Evolutionary conservation across 2,329 filamentous ascomycete species (phyloP).

Genomic region (Aspergillus unguis): DNA sequence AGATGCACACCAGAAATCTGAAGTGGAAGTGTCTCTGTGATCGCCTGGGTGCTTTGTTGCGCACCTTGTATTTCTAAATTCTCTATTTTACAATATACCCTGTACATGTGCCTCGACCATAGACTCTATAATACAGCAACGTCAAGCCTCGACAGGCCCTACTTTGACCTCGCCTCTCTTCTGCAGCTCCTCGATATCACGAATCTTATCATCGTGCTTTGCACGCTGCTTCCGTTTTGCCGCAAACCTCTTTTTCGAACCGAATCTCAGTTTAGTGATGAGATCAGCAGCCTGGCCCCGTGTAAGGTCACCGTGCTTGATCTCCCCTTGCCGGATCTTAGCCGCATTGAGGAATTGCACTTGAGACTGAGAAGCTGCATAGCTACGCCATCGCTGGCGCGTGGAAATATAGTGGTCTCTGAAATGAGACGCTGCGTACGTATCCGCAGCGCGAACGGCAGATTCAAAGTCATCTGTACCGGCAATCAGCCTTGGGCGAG

Average conservation of each 20-base stretch:
- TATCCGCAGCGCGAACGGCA: constrained; percentile 82
- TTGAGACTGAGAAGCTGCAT: constrained; percentile 57
- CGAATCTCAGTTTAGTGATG: constrained; percentile 88
- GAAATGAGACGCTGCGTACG: constrained; percentile 66
- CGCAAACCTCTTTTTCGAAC: constrained; percentile 65
- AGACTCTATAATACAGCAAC: no score
- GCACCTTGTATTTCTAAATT: no score
- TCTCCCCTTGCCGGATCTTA: constrained; percentile 20
- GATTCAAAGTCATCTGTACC: constrained; percentile 64
- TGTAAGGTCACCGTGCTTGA: constrained; percentile 51
- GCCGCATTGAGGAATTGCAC: constrained; percentile 43
- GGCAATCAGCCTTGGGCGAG: constrained; percentile 66
- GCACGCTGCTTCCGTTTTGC: constrained; percentile 23
- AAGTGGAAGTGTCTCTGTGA: no score
- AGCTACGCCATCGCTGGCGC: constrained; percentile 66
- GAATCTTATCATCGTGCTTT: constrained; percentile 12
- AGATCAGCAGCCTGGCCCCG: constrained; percentile 83
- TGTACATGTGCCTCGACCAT: no score
- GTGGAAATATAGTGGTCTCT: constrained; percentile 65
- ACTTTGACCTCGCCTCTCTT: constrained; percentile 9
- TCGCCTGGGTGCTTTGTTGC: no score
- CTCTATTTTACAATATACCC: no score
- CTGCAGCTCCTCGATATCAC: constrained; percentile 5
- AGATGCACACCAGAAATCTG: no score
- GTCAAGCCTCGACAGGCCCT: constrained; percentile 4